phyloP scores from a whole-genome alignment of 1,284 basidiomycete species.

The Fomitopsis betulina region DNA sequence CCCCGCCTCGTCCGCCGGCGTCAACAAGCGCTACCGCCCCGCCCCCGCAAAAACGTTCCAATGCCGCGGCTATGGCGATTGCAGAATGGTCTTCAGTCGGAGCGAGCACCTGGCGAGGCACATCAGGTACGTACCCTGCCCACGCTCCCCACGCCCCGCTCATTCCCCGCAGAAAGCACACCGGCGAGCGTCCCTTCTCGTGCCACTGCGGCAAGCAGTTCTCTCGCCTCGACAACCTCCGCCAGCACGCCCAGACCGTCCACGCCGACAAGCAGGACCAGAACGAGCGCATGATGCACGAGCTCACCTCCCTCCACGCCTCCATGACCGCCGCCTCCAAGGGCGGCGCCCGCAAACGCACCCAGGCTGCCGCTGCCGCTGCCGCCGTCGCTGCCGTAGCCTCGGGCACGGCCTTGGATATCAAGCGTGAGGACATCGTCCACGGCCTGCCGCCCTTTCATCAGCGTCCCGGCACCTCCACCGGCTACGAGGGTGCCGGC shows the following conservation, averaged over 20 bases:
- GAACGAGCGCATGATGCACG: conserved; percentile 91
- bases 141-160: conserved; percentile 13
- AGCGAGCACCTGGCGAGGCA: conserved; percentile 95
- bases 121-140: conserved; percentile 62
- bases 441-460: conserved; percentile 31
- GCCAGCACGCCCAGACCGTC: conserved; percentile 94
- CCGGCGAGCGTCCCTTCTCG: conserved; percentile 91
- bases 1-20: conserved; percentile 14
- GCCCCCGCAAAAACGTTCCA: conserved; percentile 90
- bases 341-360: conserved; percentile 39
- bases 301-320: conserved; percentile 83
- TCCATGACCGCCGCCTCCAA: conserved; percentile 76
- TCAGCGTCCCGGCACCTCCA: conserved; percentile 60
- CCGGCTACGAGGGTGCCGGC: conserved; percentile 58
- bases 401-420: conserved; percentile 26
- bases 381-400: conserved; percentile 16
- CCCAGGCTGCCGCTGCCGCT: conserved; percentile 18
- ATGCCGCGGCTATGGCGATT: conserved; percentile 92
- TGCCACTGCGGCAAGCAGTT: conserved; percentile 97
- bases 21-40: conserved; percentile 66
- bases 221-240: conserved; percentile 92
- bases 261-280: conserved; percentile 86
- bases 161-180: conserved; percentile 75
- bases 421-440: conserved; percentile 52
- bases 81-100: conserved; percentile 93